These are phyloP conservation scores for Cucumis variabilis DNA, from an alignment of 331 rosid species.

Conservation along the genomic window DNA sequence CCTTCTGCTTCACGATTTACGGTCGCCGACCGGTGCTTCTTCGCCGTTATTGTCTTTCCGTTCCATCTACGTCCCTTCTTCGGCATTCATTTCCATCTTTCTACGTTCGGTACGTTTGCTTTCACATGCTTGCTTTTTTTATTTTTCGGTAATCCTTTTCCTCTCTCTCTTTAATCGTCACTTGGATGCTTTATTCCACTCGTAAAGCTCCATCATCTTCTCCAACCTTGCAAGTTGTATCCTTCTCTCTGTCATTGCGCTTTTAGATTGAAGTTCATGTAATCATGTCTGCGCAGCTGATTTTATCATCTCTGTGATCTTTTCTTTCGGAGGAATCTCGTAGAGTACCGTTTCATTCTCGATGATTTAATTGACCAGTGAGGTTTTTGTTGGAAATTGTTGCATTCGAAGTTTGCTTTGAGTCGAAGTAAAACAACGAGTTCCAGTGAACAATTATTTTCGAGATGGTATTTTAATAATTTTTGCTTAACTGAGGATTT, in stretches of 20 bases:
- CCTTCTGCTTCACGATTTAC: slow-evolving; percentile 41
- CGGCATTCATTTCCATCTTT: neutral
- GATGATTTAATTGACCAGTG: slow-evolving; percentile 14
- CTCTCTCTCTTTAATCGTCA: neutral
- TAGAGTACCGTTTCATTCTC: neutral
- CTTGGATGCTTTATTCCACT: slow-evolving; percentile 42
- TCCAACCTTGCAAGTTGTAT: slow-evolving; percentile 3
- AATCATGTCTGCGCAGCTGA: slow-evolving; percentile 12
- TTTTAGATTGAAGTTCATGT: slow-evolving; percentile 21
- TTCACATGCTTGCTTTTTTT: slow-evolving; percentile 31
- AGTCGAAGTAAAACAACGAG: slow-evolving; percentile 13
- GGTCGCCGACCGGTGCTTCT: slow-evolving; percentile 33
- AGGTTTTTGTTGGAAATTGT: neutral
- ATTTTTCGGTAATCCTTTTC: neutral
- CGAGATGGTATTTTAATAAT: neutral
- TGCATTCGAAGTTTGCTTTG: slow-evolving; percentile 29
- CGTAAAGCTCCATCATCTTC: slow-evolving; percentile 39
- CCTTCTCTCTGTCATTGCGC: slow-evolving; percentile 16
- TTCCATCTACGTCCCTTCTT: slow-evolving; percentile 41
- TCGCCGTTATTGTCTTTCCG: slow-evolving; percentile 45
- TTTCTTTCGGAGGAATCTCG: neutral
- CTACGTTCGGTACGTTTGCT: slow-evolving; percentile 8
- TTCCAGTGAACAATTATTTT: neutral
- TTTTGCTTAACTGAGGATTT: neutral
- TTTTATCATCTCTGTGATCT: neutral